Base-by-base conservation (phyloP, 2,329 filamentous ascomycete species). In the Monosporascus sp. region DNA sequence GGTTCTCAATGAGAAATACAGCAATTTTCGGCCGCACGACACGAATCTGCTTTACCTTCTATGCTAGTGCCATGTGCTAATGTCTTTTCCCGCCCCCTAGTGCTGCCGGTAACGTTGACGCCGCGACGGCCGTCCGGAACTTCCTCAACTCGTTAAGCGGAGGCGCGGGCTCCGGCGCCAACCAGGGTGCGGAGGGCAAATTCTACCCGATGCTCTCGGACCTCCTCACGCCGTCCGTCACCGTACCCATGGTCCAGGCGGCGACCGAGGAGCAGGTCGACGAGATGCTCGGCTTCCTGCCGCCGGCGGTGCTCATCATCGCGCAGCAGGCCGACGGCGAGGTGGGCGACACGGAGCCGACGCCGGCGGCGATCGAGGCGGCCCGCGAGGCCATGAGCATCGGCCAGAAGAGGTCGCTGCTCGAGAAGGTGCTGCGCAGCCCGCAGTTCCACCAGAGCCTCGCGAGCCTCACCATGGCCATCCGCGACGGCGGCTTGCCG, bases 401-500 rank as follows among this genome's bases (percentile, higher is more conserved):
- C 7, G 79, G 79, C 3, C 86, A 94, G 67, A 97, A 97, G 77
- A 90, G 88, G 65, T 77, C 80, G 22, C 81, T 97, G 14, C 72
- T 99, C 44, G 86, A 85, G 68, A 87, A 86, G 66, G 91, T 97
- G 7, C 74, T 97, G 15, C 83, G 89, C 58, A 95, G 89, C 60
- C 93, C 94, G 18, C 94, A 99, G 67, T 91, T 99, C 65, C 83
- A 85, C 56, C 94, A 97, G 70, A 93, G 90, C 60, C 73, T 97
- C 39, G 83, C 85, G 1, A 94, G 88, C 67, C 74, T 99, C 62
- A 96, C 91, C 0, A 85, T 91, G 71, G 94, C 94, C 14, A 76
- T 99, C 52, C 80, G 91, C 53, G 93, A 97, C 62, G 94, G 94
- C 14, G 94, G 93, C 0, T 73, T 99, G 53, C 92, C 93, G 5